phyloP scores from a whole-genome alignment of 495 filamentous ascomycete genomes.

The Penicilliopsis zonata region DNA sequence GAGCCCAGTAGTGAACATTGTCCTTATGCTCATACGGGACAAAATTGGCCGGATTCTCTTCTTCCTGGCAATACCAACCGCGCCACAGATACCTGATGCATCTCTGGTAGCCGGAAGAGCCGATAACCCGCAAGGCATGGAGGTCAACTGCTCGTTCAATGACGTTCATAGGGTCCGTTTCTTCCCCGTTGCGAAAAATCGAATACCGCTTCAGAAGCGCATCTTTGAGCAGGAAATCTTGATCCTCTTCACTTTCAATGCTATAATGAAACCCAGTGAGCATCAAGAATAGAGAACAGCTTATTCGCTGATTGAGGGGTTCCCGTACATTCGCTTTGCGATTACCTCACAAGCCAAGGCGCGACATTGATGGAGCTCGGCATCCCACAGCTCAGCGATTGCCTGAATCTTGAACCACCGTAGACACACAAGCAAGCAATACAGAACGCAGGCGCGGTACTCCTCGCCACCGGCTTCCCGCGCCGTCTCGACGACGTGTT shows the following conservation, averaged over 20 bases:
- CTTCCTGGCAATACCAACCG: slow-evolving; percentile 93
- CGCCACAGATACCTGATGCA: slow-evolving; percentile 87
- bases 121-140: slow-evolving; percentile 77
- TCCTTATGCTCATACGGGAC: slow-evolving; percentile 69
- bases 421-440: slow-evolving; percentile 76
- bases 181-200: slow-evolving; percentile 56
- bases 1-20: slow-evolving; percentile 59
- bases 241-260: slow-evolving; percentile 74
- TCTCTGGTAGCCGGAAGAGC: slow-evolving; percentile 87
- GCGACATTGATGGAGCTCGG: slow-evolving; percentile 66
- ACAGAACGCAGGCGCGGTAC: slow-evolving; percentile 65
- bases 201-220: slow-evolving; percentile 88
- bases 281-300: no score
- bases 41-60: slow-evolving; percentile 75
- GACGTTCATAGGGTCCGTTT: slow-evolving; percentile 69
- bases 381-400: slow-evolving; percentile 75
- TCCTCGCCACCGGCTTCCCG: slow-evolving; percentile 69
- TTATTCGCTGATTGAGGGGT: background rate
- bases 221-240: slow-evolving; percentile 61
- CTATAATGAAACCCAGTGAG: no score
- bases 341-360: slow-evolving; percentile 87
- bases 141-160: slow-evolving; percentile 88
- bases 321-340: slow-evolving; percentile 65
- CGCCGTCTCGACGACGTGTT: slow-evolving; percentile 63
- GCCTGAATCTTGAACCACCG: slow-evolving; percentile 86